These are phyloP conservation scores for Neocallimastix lanati DNA, from an alignment of 192 early-diverging fungal species.

Conservation along the genomic window DNA sequence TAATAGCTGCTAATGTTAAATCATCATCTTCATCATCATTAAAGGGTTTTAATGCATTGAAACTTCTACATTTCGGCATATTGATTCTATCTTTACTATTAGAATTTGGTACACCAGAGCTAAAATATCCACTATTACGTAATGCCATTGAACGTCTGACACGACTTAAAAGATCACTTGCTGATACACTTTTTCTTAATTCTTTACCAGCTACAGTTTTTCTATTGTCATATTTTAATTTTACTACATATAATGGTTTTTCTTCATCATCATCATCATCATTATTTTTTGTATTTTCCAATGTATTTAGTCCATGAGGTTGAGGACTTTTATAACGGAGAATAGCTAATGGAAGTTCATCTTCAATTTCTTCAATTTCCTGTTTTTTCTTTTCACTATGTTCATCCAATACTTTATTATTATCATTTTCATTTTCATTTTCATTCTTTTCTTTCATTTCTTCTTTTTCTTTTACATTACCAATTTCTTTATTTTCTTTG, in stretches of 20 bases:
- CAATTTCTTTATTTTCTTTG: background rate
- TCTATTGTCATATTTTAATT: background rate
- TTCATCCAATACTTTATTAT: background rate
- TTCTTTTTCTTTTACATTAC: background rate
- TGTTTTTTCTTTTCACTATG: background rate
- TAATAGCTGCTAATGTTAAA: background rate
- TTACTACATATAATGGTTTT: background rate
- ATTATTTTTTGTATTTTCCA: background rate
- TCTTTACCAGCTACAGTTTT: background rate
- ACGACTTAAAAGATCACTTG: background rate
- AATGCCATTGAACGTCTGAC: background rate
- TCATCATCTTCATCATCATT: background rate
- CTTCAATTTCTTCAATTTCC: background rate
- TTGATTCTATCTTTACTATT: too few species aligned
- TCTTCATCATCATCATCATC: background rate
- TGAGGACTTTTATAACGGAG: background rate
- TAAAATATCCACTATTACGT: background rate
- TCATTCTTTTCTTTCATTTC: background rate
- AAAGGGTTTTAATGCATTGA: background rate
- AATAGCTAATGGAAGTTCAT: background rate
- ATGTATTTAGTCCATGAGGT: too few species aligned
- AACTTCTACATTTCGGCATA: background rate
- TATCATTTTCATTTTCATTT: background rate
- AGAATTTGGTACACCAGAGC: too few species aligned
- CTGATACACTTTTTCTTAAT: background rate